Evolutionary conservation across 805 yeast genomes (phyloP).

Genomic region (Yamadazyma sp.): DNA sequence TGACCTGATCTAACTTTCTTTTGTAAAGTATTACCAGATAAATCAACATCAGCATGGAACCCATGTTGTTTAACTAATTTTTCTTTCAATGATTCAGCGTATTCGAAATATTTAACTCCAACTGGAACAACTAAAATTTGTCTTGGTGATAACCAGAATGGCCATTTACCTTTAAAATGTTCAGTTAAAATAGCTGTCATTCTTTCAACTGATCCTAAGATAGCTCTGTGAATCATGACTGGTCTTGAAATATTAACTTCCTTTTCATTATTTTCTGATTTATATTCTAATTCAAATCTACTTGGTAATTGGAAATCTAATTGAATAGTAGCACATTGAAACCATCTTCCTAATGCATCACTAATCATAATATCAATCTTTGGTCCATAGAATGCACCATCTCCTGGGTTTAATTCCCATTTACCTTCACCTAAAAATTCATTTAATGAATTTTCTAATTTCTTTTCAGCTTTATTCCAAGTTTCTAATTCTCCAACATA

Average conservation of each 20-base stretch:
- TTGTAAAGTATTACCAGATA: conserved; percentile 92
- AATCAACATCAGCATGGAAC: conserved; percentile 89
- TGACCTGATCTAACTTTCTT: conserved; percentile 99
- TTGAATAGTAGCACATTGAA: conserved; percentile 98
- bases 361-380: conserved; percentile 95
- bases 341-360: conserved; percentile 95
- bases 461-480: conserved; percentile 89
- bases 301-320: conserved; percentile 97
- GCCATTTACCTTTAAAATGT: conserved; percentile 99
- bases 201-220: conserved; percentile 97
- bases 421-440: conserved; percentile 72
- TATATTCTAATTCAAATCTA: conserved; percentile 87
- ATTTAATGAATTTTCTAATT: conserved; percentile 78
- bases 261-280: conserved; percentile 56
- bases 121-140: conserved; percentile 96
- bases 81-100: conserved; percentile 80
- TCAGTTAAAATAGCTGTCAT: conserved; percentile 98
- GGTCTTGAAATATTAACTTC: conserved; percentile 72
- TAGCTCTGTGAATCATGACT: conserved; percentile 99
- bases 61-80: conserved; percentile 62
- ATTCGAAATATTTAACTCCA: conserved; percentile 87
- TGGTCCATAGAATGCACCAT: conserved; percentile 95
- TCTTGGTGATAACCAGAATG: conserved; percentile 99
- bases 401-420: conserved; percentile 96
- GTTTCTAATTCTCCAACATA: conserved; percentile 91